phyloP scores from a whole-genome alignment of 768 basidiomycete genomes.

The Leucosporidium creatinivorum region DNA sequence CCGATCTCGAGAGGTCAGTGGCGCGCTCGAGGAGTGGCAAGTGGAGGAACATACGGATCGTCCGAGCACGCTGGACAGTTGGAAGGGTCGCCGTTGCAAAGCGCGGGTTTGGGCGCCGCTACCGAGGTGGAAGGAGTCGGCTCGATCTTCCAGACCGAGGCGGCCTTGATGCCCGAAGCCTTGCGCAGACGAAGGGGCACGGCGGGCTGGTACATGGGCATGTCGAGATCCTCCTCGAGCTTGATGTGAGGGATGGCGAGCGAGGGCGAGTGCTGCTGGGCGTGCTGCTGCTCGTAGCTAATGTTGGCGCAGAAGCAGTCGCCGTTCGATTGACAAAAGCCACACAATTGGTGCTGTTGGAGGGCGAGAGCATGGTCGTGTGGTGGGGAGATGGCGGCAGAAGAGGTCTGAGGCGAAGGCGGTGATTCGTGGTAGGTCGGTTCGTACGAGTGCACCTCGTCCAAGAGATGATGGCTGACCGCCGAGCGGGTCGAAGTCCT shows the following conservation, averaged over 20 bases:
- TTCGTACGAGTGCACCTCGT: not conserved
- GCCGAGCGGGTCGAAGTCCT: conserved; percentile 1
- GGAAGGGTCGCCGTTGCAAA: conserved; percentile 75
- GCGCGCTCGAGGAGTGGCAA: not conserved
- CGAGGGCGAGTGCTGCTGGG: conserved; percentile 7
- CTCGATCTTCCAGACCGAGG: conserved; percentile 42
- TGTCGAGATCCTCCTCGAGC: conserved; percentile 53
- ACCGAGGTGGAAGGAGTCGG: conserved; percentile 39
- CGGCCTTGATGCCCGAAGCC: conserved; percentile 26
- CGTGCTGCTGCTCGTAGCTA: conserved; percentile 29
- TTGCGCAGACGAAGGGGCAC: conserved; percentile 66
- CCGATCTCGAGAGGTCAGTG: not conserved
- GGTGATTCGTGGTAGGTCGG: not conserved
- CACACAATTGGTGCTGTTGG: conserved; percentile 47
- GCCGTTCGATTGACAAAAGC: conserved; percentile 62
- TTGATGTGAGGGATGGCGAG: conserved; percentile 34
- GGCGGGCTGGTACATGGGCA: conserved; percentile 71
- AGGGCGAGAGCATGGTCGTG: conserved; percentile 13
- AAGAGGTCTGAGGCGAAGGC: conserved; percentile 5
- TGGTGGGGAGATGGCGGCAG: not conserved
- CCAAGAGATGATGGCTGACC: too few relatives aligned
- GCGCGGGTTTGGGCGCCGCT: conserved; percentile 38
- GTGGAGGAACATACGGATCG: conserved; percentile 47
- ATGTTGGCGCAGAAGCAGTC: conserved; percentile 70
- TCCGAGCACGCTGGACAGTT: conserved; percentile 80